Conservation (phyloP, 2,329 filamentous ascomycete genomes). For the Diaporthe australafricana region DNA sequence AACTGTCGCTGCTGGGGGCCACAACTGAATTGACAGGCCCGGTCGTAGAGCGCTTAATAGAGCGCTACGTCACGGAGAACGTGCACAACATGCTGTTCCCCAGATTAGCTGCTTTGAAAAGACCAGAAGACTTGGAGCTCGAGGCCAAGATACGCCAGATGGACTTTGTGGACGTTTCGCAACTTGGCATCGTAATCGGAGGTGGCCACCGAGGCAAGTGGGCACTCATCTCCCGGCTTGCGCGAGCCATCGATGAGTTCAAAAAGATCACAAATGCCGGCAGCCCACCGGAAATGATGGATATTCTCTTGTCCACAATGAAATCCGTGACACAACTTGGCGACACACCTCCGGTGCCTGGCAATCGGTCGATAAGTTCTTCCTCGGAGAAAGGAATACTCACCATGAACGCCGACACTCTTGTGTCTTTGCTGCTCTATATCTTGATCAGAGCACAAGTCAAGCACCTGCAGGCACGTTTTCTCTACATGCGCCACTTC, state of each 20-base stretch:
- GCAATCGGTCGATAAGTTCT: constrained; percentile 48
- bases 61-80: constrained; percentile 93
- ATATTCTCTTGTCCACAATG: constrained; percentile 81
- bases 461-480: constrained; percentile 85
- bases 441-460: constrained; percentile 94
- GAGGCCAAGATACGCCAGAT: constrained; percentile 93
- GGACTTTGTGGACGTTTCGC: constrained; percentile 92
- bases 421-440: constrained; percentile 90
- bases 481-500: constrained; percentile 97
- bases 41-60: constrained; percentile 91
- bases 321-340: constrained; percentile 82
- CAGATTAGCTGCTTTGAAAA: constrained; percentile 80
- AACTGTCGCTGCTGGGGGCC: constrained; percentile 89
- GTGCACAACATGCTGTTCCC: constrained; percentile 92
- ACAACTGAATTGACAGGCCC: constrained; percentile 95
- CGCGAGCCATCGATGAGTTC: constrained; percentile 87
- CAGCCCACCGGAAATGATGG: constrained; percentile 91
- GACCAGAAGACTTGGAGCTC: constrained; percentile 85
- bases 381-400: constrained; percentile 66
- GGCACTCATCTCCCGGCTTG: constrained; percentile 81
- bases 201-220: constrained; percentile 83
- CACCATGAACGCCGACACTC: constrained; percentile 84
- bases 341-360: constrained; percentile 54
- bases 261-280: constrained; percentile 82
- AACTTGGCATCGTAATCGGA: constrained; percentile 89